A percentile compares a stretch with the other conserved stretches of the same genome.
Conservation (phyloP, 352 stramenopile species). For the Chrysophaeum taylorii region DNA sequence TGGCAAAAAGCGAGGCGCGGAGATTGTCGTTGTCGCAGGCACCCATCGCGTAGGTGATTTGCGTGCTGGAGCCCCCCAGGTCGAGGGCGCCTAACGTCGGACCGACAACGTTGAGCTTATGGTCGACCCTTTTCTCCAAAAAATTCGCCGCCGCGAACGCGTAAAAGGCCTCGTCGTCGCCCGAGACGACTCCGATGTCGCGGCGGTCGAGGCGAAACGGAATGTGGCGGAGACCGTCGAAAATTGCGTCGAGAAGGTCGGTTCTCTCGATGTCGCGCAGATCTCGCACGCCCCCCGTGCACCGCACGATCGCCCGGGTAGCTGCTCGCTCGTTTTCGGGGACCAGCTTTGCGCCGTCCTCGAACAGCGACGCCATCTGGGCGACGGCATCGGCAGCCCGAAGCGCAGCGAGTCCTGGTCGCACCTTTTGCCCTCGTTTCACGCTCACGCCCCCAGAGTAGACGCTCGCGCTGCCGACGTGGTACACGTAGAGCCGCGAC, state of each 20-base stretch:
- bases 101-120: too few relatives aligned
- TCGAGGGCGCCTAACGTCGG: background rate
- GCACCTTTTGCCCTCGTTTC: background rate
- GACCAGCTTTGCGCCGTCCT: background rate
- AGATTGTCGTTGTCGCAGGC: too few relatives aligned
- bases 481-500: slow-evolving; percentile 1
- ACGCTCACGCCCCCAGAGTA: background rate
- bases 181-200: background rate
- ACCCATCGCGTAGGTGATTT: slow-evolving; percentile 9
- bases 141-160: background rate
- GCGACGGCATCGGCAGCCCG: background rate
- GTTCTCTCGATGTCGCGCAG: background rate
- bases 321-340: background rate
- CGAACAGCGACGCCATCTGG: background rate
- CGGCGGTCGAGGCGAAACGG: background rate
- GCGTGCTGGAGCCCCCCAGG: background rate
- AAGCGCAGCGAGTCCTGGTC: background rate
- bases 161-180: slow-evolving; percentile 13
- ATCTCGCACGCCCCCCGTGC: slow-evolving; percentile 1
- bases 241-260: background rate
- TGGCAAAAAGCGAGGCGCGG: background rate
- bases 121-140: too few relatives aligned
- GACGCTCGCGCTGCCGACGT: background rate
- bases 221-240: background rate
- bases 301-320: too few relatives aligned